Evolutionary conservation across 257 asterid genomes (phyloP), one percentile per base, ranked within the genome.

Genomic region (Prunella vulgaris): DNA sequence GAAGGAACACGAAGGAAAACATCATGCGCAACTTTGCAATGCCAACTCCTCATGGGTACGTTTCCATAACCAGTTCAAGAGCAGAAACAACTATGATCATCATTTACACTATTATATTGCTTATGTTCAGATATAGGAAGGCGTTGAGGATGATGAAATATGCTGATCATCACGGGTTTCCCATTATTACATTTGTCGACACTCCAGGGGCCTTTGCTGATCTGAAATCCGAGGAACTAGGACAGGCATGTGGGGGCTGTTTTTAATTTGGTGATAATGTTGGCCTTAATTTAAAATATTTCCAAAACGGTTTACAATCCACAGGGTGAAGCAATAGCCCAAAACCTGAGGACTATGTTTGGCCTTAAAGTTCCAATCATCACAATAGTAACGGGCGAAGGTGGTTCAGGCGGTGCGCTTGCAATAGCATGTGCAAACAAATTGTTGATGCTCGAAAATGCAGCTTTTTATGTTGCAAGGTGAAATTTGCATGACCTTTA

Each of bases 21-120:
- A 79, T 84, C 28, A 74, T 67, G 79, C 86, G 88, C 46, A 84
- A 84, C 78, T 84, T 81, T 73, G 86, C 80, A 4, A 84, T 84
- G 88, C 88, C 88, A 18, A 84, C 88, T 66, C 88, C 88, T 21
- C 88, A 84, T 1, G 86, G 88, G 88, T 84, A 71, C n/a, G 78
- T 61, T 59, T 63, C 17, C 18, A 13, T 13, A 15, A 7, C 33
- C 49, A 13, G 52, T 21, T 24, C 12, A 51, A 15, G 14, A 30
- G 30, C 10, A 38, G 13, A 30, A 5, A 1, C n/a, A 10, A 17
- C n/a, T n/a, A 25, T 1, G 1, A 14, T 28, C 69, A 25, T 37
- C 18, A 28, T 18, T 0, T 69, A 32, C 25, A n/a, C 17, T 18
- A 17, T 8, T 3, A n/a, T 3, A 14, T 51, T 24, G 32, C 28